Conservation (phyloP, 2,329 filamentous ascomycete species). For the Furcasterigmium furcatum region DNA sequence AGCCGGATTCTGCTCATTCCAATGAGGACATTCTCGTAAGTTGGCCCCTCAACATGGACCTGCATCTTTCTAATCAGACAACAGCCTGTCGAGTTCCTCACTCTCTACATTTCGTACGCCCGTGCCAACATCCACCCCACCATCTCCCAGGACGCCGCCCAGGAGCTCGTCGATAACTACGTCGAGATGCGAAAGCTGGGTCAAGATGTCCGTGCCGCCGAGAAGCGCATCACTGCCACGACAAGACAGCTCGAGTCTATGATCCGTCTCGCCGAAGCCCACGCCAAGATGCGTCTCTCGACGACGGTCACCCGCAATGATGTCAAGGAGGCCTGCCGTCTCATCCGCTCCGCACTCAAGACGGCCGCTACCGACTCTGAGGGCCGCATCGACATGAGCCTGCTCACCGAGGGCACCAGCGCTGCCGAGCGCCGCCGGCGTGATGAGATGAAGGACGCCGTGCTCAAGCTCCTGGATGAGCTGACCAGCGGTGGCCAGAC, state of each 20-base stretch:
- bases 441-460: slow-evolving; percentile 78
- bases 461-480: slow-evolving; percentile 76
- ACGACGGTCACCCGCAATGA: slow-evolving; percentile 73
- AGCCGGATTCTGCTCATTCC: slow-evolving; percentile 76
- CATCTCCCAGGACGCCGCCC: slow-evolving; percentile 76
- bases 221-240: slow-evolving; percentile 96
- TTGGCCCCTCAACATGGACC: slow-evolving; percentile 9
- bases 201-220: slow-evolving; percentile 78
- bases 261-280: slow-evolving; percentile 94
- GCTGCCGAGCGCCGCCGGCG: slow-evolving; percentile 80
- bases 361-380: slow-evolving; percentile 93
- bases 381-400: slow-evolving; percentile 93
- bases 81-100: slow-evolving; percentile 90
- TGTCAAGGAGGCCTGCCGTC: slow-evolving; percentile 83
- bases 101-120: slow-evolving; percentile 95
- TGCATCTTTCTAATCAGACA: slow-evolving; percentile 18
- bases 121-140: slow-evolving; percentile 80
- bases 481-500: slow-evolving; percentile 65
- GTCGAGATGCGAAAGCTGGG: slow-evolving; percentile 94
- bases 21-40: slow-evolving; percentile 77
- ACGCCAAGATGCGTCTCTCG: slow-evolving; percentile 94
- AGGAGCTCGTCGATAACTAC: slow-evolving; percentile 82
- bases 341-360: slow-evolving; percentile 93
- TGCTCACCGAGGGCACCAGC: slow-evolving; percentile 91
- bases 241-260: slow-evolving; percentile 96